These are phyloP conservation scores for Solanum chacoense DNA, from an alignment of 305 asterid species.

Conservation along the genomic window DNA sequence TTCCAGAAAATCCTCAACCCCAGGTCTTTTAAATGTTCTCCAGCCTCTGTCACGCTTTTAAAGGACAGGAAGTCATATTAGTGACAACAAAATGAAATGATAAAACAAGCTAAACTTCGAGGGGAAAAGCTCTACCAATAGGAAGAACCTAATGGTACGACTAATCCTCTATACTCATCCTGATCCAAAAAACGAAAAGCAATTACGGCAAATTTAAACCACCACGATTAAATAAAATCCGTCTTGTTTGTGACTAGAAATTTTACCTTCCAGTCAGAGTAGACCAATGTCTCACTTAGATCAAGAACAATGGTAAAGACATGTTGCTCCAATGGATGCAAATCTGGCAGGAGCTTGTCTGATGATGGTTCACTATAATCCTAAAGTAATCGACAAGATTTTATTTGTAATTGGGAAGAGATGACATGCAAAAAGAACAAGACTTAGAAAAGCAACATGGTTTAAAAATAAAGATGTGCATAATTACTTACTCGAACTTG, in stretches of 20 bases:
- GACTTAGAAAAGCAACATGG: not conserved
- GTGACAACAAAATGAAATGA: not conserved
- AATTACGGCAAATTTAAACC: not conserved
- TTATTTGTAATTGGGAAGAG: not conserved
- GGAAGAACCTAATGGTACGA: not conserved
- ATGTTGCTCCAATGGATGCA: slow-evolving; percentile 75
- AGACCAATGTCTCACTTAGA: slow-evolving; percentile 69
- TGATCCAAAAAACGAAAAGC: not conserved
- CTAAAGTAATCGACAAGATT: slow-evolving; percentile 23
- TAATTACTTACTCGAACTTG: slow-evolving; percentile 59
- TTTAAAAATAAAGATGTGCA: not conserved
- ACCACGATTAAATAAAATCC: not conserved
- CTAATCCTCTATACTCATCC: not conserved
- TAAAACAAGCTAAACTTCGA: not conserved
- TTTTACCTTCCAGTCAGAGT: slow-evolving; percentile 79
- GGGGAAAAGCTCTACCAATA: not conserved
- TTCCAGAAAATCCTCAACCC: slow-evolving; percentile 84
- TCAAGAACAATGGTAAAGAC: slow-evolving; percentile 83
- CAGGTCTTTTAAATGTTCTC: slow-evolving; percentile 93
- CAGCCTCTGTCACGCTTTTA: slow-evolving; percentile 86
- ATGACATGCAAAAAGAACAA: not conserved
- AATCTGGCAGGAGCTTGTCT: slow-evolving; percentile 85
- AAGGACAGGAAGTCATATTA: not conserved
- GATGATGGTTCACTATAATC: slow-evolving; percentile 82
- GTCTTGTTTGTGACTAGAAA: not conserved